Evolutionary conservation across 345 rosid genomes (phyloP).

Genomic region (Salix brachista): DNA sequence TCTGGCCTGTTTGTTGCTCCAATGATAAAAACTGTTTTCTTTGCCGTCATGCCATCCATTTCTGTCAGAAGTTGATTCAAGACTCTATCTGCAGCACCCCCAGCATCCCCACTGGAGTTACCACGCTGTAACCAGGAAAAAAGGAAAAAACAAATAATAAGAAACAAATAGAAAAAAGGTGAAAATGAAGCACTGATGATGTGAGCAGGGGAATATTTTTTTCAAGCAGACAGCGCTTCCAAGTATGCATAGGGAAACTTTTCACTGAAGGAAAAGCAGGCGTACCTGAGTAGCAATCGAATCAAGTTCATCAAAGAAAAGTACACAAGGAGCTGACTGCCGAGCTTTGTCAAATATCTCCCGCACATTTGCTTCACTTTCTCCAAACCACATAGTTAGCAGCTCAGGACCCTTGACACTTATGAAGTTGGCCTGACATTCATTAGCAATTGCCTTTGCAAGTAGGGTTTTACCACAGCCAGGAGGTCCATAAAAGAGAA

Average conservation of each 20-base stretch:
- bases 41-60: constrained; percentile 39
- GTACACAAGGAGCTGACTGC: constrained; percentile 37
- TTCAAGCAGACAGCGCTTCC: neutral
- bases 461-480: constrained; percentile 39
- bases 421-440: constrained; percentile 38
- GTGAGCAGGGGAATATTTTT: neutral
- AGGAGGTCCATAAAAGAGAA: constrained; percentile 35
- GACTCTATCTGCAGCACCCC: constrained; percentile 40
- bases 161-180: neutral
- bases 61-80: constrained; percentile 40
- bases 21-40: constrained; percentile 35
- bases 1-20: constrained; percentile 39
- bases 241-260: neutral
- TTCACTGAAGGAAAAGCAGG: neutral
- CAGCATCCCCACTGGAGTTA: constrained; percentile 33
- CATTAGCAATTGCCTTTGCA: constrained; percentile 38
- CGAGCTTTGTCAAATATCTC: constrained; percentile 37
- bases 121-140: constrained; percentile 25
- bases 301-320: constrained; percentile 39
- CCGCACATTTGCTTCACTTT: constrained; percentile 36
- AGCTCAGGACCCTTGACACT: constrained; percentile 36
- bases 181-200: neutral
- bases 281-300: constrained; percentile 36
- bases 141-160: neutral
- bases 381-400: constrained; percentile 40